Conservation (phyloP, 139 green algal genomes). For the Closterium sp. region DNA sequence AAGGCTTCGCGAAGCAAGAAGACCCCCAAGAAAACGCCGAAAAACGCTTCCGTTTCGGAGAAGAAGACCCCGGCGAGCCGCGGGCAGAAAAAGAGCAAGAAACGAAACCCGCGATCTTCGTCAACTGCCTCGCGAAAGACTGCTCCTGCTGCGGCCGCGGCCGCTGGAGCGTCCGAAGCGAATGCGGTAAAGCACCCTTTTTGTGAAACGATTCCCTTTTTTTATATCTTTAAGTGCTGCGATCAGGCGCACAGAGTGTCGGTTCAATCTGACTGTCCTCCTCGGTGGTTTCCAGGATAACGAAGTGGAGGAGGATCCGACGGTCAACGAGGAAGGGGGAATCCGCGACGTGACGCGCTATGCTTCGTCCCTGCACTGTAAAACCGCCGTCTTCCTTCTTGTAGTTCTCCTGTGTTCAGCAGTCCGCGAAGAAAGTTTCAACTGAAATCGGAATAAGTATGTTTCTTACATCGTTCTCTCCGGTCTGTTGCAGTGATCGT, state of each 20-base stretch:
- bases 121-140: background rate
- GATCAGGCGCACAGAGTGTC: background rate
- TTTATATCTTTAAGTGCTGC: background rate
- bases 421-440: no score
- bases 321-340: background rate
- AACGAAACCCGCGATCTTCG: background rate
- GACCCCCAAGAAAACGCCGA: background rate
- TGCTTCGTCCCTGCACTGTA: background rate
- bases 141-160: background rate
- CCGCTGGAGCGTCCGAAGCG: background rate
- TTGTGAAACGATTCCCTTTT: background rate
- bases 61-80: background rate
- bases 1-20: background rate
- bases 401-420: no score
- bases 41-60: background rate
- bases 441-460: no score
- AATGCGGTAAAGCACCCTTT: background rate
- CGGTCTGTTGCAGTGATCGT: background rate
- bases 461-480: background rate
- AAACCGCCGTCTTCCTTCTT: no score
- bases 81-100: background rate
- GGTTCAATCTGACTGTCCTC: background rate
- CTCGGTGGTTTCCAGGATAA: background rate
- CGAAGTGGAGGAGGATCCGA: background rate
- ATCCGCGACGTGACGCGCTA: background rate